Conservation (phyloP, 75 land plant genomes). For the Pseudotsuga menziesii region DNA sequence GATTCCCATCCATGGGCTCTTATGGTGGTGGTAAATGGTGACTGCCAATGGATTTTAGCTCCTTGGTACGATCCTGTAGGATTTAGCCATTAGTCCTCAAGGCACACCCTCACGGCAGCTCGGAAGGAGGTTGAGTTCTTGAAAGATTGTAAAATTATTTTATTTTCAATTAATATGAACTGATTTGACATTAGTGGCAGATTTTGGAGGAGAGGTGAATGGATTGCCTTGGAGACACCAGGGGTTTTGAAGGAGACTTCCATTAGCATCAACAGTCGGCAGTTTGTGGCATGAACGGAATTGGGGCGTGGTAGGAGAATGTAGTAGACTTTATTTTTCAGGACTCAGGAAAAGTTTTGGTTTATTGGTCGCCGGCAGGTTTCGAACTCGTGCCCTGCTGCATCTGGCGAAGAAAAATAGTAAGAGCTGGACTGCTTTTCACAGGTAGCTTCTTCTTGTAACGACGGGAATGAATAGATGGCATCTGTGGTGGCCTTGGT, state of each 20-base stretch:
- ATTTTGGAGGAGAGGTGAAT: too few relatives aligned
- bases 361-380: not conserved
- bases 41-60: too few relatives aligned
- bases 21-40: too few relatives aligned
- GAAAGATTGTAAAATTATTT: too few relatives aligned
- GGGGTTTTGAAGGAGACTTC: not conserved
- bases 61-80: too few relatives aligned
- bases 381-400: not conserved
- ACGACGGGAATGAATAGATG: conserved; percentile 6
- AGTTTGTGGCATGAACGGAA: not conserved
- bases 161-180: too few relatives aligned
- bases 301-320: not conserved
- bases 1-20: too few relatives aligned
- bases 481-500: conserved; percentile 2
- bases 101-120: too few relatives aligned
- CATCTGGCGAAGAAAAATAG: not conserved
- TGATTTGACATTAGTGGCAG: too few relatives aligned
- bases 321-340: not conserved
- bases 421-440: not conserved
- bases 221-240: not conserved
- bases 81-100: too few relatives aligned
- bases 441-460: not conserved
- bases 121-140: too few relatives aligned
- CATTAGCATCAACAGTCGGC: not conserved
- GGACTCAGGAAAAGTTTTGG: not conserved